Evolutionary conservation across 164 flowering plant species (phyloP).

Genomic region (Santalum album): DNA sequence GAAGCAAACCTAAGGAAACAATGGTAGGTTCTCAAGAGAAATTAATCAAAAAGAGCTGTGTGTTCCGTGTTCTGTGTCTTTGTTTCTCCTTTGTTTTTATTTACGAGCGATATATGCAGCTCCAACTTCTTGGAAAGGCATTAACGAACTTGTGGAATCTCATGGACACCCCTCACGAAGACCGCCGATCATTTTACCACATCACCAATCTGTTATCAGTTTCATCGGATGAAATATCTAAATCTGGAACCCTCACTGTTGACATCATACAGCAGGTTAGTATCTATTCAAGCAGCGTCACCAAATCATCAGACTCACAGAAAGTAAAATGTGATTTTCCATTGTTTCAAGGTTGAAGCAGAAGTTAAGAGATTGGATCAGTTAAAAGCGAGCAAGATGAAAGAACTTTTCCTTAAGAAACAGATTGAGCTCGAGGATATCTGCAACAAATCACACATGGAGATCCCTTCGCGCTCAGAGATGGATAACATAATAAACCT

Average conservation of each 20-base stretch:
- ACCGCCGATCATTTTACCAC: conserved; percentile 54
- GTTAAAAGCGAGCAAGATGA: conserved; percentile 89
- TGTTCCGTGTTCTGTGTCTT: too few species aligned
- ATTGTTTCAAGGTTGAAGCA: conserved; percentile 60
- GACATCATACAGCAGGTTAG: conserved; percentile 62
- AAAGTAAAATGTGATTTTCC: conserved; percentile 5
- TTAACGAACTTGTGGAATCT: conserved; percentile 80
- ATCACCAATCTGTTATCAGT: conserved; percentile 36
- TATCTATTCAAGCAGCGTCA: background rate
- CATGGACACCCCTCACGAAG: conserved; percentile 75
- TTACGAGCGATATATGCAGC: conserved; percentile 45
- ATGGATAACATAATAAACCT: conserved; percentile 52
- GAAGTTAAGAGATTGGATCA: conserved; percentile 86
- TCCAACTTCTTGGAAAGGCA: conserved; percentile 73
- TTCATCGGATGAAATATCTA: conserved; percentile 47
- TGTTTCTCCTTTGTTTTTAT: background rate
- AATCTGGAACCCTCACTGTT: conserved; percentile 67
- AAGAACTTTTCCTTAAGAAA: conserved; percentile 73
- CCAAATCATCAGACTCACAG: conserved; percentile 2
- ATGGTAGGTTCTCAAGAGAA: too few species aligned
- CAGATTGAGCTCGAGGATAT: conserved; percentile 67
- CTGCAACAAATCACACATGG: conserved; percentile 73
- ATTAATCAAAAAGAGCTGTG: too few species aligned
- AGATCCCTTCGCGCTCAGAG: conserved; percentile 53
- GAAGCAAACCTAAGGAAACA: too few species aligned